A percentile compares a stretch with the other conserved stretches of the same genome.
phyloP scores from a whole-genome alignment of 495 filamentous ascomycete genomes.

The Aspergillus biplanus region DNA sequence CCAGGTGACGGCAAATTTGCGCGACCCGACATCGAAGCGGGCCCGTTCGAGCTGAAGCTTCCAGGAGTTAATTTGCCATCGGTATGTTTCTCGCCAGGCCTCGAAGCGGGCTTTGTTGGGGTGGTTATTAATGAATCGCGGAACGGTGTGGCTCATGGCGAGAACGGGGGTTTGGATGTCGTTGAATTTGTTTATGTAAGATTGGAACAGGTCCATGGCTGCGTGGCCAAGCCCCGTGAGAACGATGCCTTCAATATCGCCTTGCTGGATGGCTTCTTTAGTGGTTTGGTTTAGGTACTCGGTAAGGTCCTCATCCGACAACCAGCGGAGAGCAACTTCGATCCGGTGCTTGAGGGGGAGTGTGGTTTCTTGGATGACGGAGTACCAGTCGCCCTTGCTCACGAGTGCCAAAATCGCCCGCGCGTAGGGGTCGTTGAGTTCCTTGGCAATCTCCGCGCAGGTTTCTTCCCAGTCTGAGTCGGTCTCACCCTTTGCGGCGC shows the following conservation, averaged over 20 bases:
- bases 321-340: conserved; percentile 82
- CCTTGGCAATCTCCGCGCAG: conserved; percentile 63
- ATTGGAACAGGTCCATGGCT: conserved; percentile 81
- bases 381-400: conserved; percentile 83
- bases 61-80: conserved; percentile 78
- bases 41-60: conserved; percentile 66
- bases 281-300: conserved; percentile 69
- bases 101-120: conserved; percentile 60
- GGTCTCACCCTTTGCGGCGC: conserved; percentile 55
- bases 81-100: conserved; percentile 82
- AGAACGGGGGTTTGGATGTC: conserved; percentile 91
- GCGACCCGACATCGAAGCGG: conserved; percentile 59
- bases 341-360: conserved; percentile 85
- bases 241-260: conserved; percentile 86
- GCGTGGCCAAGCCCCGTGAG: conserved; percentile 82
- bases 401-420: conserved; percentile 92
- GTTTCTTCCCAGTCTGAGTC: conserved; percentile 60
- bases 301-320: conserved; percentile 76
- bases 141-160: conserved; percentile 77
- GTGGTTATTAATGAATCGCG: conserved; percentile 75
- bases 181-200: conserved; percentile 82
- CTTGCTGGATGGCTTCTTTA: conserved; percentile 64
- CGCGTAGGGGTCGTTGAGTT: conserved; percentile 80
- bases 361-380: conserved; percentile 78
- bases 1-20: conserved; percentile 64